Evolutionary conservation across 139 green algal genomes (phyloP).

Genomic region (Helicosporidium sp.): DNA sequence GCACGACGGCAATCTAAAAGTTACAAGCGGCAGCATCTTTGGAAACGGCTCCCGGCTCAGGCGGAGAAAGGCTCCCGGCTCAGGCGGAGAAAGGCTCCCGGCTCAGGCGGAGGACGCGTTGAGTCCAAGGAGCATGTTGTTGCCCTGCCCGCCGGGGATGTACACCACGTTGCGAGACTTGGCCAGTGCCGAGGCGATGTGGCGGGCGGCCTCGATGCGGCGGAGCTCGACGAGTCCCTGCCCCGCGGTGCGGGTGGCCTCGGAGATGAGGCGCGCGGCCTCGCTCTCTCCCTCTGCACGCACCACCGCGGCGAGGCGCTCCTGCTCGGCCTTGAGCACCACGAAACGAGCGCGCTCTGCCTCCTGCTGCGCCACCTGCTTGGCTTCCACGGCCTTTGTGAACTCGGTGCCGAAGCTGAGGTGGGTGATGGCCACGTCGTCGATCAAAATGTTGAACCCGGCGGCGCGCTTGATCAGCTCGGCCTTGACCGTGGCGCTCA

Average conservation of each 20-base stretch:
- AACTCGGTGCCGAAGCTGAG: conserved; percentile 91
- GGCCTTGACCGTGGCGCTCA: conserved; percentile 45
- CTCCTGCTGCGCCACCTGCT: conserved; percentile 98
- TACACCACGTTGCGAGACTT: conserved; percentile 87
- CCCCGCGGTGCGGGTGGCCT: conserved; percentile 73
- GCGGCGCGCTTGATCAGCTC: conserved; percentile 50
- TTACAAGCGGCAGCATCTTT: too few relatives aligned
- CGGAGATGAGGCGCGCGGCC: conserved; percentile 79
- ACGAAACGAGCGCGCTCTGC: conserved; percentile 88
- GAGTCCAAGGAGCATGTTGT: conserved; percentile 77
- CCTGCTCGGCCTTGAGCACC: conserved; percentile 81
- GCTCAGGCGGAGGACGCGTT: too few relatives aligned
- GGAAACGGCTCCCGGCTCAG: too few relatives aligned
- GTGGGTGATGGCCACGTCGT: conserved; percentile 97
- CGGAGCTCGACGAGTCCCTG: conserved; percentile 85
- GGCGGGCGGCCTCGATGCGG: conserved; percentile 88
- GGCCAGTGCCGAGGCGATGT: conserved; percentile 78
- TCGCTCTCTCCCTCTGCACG: conserved; percentile 88
- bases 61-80: too few relatives aligned
- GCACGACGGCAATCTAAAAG: too few relatives aligned
- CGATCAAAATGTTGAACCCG: conserved; percentile 94
- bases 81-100: too few relatives aligned
- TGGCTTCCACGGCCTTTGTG: conserved; percentile 83
- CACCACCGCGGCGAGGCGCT: conserved; percentile 76
- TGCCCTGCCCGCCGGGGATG: conserved; percentile 52